Conservation (phyloP, 257 asterid genomes). For the Gardenia jasminoides region DNA sequence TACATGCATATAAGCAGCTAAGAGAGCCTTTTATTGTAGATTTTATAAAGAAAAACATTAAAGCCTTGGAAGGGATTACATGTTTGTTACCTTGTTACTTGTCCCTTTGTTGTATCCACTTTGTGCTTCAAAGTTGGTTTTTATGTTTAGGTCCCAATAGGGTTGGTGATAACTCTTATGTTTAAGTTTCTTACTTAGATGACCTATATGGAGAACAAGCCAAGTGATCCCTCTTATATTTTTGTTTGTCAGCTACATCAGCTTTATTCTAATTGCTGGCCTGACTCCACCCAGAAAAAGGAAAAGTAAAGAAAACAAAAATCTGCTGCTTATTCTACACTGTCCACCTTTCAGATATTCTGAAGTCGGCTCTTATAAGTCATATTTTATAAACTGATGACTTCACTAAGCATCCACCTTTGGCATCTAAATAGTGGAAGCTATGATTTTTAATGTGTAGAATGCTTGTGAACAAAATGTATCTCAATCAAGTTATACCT, state of each 20-base stretch:
- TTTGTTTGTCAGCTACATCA: not conserved
- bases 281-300: too few species aligned
- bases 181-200: not conserved
- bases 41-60: not conserved
- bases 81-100: not conserved
- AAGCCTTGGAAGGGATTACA: not conserved
- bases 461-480: not conserved
- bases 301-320: not conserved
- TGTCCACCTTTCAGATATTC: not conserved
- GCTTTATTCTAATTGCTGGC: not conserved
- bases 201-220: not conserved
- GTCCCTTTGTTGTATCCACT: not conserved
- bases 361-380: not conserved
- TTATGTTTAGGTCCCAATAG: not conserved
- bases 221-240: not conserved
- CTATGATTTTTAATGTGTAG: not conserved
- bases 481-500: not conserved
- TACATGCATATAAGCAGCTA: too few species aligned
- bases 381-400: not conserved
- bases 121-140: not conserved
- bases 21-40: not conserved
- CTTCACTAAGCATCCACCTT: not conserved
- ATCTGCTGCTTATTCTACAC: not conserved
- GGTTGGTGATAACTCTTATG: not conserved
- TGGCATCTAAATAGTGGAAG: not conserved